phyloP scores from a whole-genome alignment of 495 filamentous ascomycete genomes.

The Copromyces sp. region DNA sequence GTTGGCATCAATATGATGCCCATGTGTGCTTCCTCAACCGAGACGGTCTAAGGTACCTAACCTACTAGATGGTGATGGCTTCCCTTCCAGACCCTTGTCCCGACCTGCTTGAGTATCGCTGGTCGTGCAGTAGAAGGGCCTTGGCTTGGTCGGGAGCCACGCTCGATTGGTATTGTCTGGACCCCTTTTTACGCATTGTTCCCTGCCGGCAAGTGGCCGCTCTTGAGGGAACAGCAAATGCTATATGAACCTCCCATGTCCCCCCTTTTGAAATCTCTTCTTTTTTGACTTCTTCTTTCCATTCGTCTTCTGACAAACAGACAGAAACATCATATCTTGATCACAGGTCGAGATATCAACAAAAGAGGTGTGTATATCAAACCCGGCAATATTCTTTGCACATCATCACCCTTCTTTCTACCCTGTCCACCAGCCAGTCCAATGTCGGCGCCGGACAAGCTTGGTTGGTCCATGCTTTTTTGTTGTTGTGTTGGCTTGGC shows the following conservation, averaged over 20 bases:
- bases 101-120: neutral
- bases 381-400: neutral
- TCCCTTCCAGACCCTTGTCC: neutral
- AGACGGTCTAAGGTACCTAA: neutral
- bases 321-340: neutral
- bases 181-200: neutral
- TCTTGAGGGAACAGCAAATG: neutral
- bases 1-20: neutral
- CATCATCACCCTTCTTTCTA: neutral
- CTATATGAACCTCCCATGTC: neutral
- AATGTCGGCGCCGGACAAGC: neutral
- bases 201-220: neutral
- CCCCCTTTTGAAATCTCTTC: neutral
- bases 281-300: neutral
- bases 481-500: neutral
- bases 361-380: neutral
- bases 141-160: neutral
- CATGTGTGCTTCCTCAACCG: neutral
- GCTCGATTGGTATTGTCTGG: neutral
- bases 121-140: neutral
- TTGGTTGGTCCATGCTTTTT: neutral
- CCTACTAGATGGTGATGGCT: neutral
- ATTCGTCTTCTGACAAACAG: neutral
- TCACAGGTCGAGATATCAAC: neutral
- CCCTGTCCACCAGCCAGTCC: neutral